These are phyloP conservation scores for Fusarium sp. DNA, from an alignment of 2,329 filamentous ascomycete genomes.

Conservation along the genomic window DNA sequence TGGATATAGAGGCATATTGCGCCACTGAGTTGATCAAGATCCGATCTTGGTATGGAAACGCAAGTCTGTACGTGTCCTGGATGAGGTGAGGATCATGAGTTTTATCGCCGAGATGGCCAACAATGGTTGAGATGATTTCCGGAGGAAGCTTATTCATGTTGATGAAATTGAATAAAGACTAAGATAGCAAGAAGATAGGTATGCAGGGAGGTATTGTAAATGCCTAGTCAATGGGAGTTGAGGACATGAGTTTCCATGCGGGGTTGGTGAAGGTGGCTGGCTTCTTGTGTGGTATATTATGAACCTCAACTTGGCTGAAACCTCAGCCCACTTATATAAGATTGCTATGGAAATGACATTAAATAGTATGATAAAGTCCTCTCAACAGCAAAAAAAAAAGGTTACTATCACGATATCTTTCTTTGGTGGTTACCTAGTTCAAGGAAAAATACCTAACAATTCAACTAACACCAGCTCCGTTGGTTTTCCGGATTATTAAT, in stretches of 20 bases:
- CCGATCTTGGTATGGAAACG: background rate
- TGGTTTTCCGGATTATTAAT: constrained; percentile 25
- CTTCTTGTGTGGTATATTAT: background rate
- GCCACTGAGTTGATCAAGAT: background rate
- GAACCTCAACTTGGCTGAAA: background rate
- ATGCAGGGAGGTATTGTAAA: background rate
- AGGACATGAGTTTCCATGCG: background rate
- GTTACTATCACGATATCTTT: background rate
- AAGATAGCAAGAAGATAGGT: background rate
- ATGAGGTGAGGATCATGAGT: background rate
- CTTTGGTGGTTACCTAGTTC: background rate
- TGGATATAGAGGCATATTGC: background rate
- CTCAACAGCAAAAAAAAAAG: background rate
- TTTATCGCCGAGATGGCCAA: background rate
- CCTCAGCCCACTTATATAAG: background rate
- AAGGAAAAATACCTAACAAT: background rate
- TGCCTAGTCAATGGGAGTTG: background rate
- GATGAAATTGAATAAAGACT: background rate
- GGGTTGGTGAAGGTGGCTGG: background rate
- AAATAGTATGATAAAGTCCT: background rate
- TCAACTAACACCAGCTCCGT: background rate
- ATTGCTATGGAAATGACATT: background rate
- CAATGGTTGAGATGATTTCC: background rate
- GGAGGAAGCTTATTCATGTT: too few species aligned
- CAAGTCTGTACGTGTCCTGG: background rate